These are phyloP conservation scores for Bipolaris zeicola DNA, from an alignment of 2,329 filamentous ascomycete genomes.

Conservation along the genomic window DNA sequence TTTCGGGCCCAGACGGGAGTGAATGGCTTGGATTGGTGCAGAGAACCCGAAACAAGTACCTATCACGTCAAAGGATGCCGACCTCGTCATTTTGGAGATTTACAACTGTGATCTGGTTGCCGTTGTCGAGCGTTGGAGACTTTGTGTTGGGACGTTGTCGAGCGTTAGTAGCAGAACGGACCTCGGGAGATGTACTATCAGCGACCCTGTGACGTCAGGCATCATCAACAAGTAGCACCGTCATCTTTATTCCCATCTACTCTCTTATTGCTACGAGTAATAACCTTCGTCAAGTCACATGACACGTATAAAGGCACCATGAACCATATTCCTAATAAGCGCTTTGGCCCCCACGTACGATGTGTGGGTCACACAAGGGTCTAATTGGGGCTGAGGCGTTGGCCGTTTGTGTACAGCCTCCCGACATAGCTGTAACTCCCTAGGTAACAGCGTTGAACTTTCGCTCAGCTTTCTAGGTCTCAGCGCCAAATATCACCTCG, in stretches of 20 bases:
- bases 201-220: constrained; percentile 13
- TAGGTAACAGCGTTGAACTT: constrained; percentile 14
- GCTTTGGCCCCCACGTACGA: constrained; percentile 10
- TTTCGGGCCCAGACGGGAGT: constrained; percentile 19
- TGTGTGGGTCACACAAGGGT: constrained; percentile 1
- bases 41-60: constrained; percentile 33
- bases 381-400: constrained; percentile 1
- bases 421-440: constrained; percentile 1
- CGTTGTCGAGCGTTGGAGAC: not conserved
- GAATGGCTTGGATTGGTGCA: constrained; percentile 26
- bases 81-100: constrained; percentile 18
- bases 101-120: not conserved
- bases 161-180: constrained; percentile 1
- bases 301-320: not conserved
- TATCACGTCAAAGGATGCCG: constrained; percentile 35
- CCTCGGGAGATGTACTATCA: not conserved
- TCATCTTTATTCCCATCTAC: not conserved
- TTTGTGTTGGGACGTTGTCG: not conserved
- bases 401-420: constrained; percentile 3
- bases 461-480: constrained; percentile 3
- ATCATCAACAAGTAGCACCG: not conserved
- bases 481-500: not conserved
- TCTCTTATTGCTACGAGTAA: not conserved
- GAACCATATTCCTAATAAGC: constrained; percentile 2
- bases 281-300: not conserved